Evolutionary conservation across 768 basidiomycete genomes (phyloP), one percentile per base, ranked within the genome.

Genomic region (Favolaschia claudopus): DNA sequence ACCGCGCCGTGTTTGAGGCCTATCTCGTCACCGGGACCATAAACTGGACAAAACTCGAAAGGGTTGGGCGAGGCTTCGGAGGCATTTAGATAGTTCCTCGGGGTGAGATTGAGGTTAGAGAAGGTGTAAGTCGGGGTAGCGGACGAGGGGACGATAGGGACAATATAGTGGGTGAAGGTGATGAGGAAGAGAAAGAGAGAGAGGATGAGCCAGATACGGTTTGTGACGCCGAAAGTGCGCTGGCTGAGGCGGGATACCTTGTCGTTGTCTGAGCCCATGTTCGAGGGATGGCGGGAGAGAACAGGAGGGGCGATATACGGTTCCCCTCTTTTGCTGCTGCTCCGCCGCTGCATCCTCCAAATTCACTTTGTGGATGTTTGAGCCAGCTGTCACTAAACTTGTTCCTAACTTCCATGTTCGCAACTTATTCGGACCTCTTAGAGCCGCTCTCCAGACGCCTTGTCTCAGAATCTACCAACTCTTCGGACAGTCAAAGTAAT

Each of bases 1-100:
- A 88, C 77, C 3, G 88, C 80, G 14, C 95, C 93, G 69, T 97
- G 93, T 73, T 90, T 90, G 24, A 79, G 74, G 2, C 88, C 92
- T 40, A 98, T 80, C 32, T 82, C 81, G 72, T 99, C 96, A 2
- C 86, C 87, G 3, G 89, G 89, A 2, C 93, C 93, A 69, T 91
- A 92, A 1, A 87, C 82, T 0, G 96, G 96, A 72, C 96, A 99
- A 73, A 99, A 99, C 1, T 81, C 77, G 73, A 99, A 99, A 0
- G 96, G 96, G 54, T 85, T 88, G 7, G 83, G 80, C 22, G 83
- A 81, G 14, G 76, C 66, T 48, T 85, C 76, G 46, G 82, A 73
- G 13, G 67, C 65, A 77, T 96, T 95, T 56, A 97, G 79, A 72
- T 96, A 96, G 72, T 96, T 93, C 68, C 90, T 89, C 1, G 95